Evolutionary conservation across 768 basidiomycete species (phyloP).

Genomic region (Hypsizygus marmoreus): DNA sequence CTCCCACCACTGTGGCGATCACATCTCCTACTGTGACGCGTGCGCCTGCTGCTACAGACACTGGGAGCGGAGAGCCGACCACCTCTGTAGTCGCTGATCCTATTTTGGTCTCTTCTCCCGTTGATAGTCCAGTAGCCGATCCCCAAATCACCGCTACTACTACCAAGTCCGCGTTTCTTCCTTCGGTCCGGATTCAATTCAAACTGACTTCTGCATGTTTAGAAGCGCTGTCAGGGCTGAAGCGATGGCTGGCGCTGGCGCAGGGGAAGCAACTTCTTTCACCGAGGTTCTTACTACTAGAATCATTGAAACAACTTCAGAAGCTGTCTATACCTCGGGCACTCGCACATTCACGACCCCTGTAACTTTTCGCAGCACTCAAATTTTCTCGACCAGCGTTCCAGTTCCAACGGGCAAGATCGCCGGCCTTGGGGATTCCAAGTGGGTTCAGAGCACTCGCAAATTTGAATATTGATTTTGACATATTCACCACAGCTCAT

Average conservation of each 20-base stretch:
- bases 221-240: neutral
- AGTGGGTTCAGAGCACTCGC: neutral
- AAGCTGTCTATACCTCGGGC: conserved; percentile 7
- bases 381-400: conserved; percentile 8
- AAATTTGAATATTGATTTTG: neutral
- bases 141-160: neutral
- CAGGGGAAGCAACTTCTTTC: conserved; percentile 6
- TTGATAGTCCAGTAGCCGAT: neutral
- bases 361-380: conserved; percentile 5
- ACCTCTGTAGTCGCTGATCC: neutral
- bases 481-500: conserved; percentile 2
- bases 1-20: neutral
- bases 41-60: neutral
- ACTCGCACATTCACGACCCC: conserved; percentile 2
- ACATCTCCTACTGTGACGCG: neutral
- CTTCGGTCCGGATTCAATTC: neutral
- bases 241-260: neutral
- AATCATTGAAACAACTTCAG: conserved; percentile 5
- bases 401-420: conserved; percentile 6
- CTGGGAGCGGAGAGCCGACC: neutral
- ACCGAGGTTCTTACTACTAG: conserved; percentile 10
- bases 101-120: neutral
- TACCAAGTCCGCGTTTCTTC: conserved; percentile 1
- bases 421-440: conserved; percentile 2
- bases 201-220: neutral